phyloP scores from a whole-genome alignment of 192 early-diverging fungal species.

The Allomyces macrogynus region DNA sequence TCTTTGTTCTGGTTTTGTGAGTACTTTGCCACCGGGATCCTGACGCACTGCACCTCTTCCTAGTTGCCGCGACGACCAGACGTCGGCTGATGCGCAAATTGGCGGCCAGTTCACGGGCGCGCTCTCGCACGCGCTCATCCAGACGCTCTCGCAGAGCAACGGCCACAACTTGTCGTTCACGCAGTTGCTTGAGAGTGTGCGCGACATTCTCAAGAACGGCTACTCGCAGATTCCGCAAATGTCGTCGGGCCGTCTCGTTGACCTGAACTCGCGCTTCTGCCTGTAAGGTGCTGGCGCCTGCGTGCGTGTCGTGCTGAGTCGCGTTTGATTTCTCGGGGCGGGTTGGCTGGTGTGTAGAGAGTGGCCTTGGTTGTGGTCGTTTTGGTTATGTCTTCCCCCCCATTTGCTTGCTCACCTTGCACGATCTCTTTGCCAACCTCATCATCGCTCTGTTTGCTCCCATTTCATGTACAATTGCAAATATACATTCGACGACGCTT shows the following conservation, averaged over 20 bases:
- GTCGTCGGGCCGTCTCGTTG: slow-evolving; percentile 37
- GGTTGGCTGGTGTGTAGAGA: too few relatives aligned
- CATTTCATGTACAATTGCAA: too few relatives aligned
- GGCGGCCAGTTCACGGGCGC: slow-evolving; percentile 39
- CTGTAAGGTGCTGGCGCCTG: neutral
- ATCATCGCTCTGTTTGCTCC: too few relatives aligned
- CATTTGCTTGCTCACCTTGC: too few relatives aligned
- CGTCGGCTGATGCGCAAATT: slow-evolving; percentile 44
- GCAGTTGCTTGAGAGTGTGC: slow-evolving; percentile 25
- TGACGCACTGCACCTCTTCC: slow-evolving; percentile 27
- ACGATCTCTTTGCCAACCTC: too few relatives aligned
- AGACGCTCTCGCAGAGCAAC: slow-evolving; percentile 12
- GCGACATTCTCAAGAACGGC: slow-evolving; percentile 30
- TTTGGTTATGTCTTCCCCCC: too few relatives aligned
- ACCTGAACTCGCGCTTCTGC: slow-evolving; percentile 14
- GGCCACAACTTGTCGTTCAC: slow-evolving; percentile 16
- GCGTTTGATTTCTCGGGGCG: too few relatives aligned
- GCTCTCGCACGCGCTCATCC: slow-evolving; percentile 43
- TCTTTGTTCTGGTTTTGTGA: too few relatives aligned
- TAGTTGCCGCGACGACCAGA: slow-evolving; percentile 48
- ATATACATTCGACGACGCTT: too few relatives aligned
- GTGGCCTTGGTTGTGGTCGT: too few relatives aligned
- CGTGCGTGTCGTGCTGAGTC: too few relatives aligned
- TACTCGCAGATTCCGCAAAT: slow-evolving; percentile 57
- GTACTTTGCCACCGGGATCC: neutral